Percentiles rank a stretch among this genome's conserved stretches.
Evolutionary conservation across 2,329 filamentous ascomycete species (phyloP).

Genomic region (Magnaporthiopsis rhizophila): DNA sequence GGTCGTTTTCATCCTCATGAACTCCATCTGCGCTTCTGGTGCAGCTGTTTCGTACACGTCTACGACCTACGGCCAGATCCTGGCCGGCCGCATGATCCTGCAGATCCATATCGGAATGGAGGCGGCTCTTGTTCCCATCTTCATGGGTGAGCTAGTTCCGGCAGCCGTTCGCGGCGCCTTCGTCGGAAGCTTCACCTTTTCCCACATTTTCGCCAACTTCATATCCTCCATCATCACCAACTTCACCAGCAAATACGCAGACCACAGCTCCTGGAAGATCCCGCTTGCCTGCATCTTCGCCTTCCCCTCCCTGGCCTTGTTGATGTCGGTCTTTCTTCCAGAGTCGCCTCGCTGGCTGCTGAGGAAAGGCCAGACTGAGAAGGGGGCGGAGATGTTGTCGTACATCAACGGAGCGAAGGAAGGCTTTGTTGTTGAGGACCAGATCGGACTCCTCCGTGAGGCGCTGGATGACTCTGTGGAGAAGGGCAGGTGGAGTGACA

Average conservation of each 20-base stretch:
- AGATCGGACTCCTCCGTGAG: constrained; percentile 11
- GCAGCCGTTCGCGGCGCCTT: constrained; percentile 14
- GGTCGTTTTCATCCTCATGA: constrained; percentile 13
- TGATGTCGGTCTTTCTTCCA: constrained; percentile 14
- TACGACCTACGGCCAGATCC: constrained; percentile 10
- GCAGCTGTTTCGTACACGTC: constrained; percentile 11
- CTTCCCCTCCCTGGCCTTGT: constrained; percentile 12
- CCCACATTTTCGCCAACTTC: constrained; percentile 15
- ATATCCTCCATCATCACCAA: constrained; percentile 16
- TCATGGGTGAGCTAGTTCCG: constrained; percentile 16
- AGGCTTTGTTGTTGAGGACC: constrained; percentile 13
- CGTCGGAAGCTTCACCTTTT: constrained; percentile 14
- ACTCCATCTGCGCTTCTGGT: constrained; percentile 10
- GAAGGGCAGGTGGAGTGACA: constrained; percentile 7
- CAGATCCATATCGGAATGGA: constrained; percentile 10
- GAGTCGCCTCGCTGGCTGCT: constrained; percentile 23
- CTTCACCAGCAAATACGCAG: constrained; percentile 13
- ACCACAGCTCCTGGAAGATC: constrained; percentile 15
- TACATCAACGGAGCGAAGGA: constrained; percentile 13
- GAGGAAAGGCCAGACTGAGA: constrained; percentile 12
- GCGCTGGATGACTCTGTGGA: constrained; percentile 9
- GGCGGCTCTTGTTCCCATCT: constrained; percentile 15
- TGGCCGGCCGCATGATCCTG: constrained; percentile 12
- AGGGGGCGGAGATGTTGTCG: constrained; percentile 12
- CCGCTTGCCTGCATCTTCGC: constrained; percentile 13